Evolutionary conservation across 2,329 filamentous ascomycete species (phyloP).

Genomic region (Hypoxylon sp.): DNA sequence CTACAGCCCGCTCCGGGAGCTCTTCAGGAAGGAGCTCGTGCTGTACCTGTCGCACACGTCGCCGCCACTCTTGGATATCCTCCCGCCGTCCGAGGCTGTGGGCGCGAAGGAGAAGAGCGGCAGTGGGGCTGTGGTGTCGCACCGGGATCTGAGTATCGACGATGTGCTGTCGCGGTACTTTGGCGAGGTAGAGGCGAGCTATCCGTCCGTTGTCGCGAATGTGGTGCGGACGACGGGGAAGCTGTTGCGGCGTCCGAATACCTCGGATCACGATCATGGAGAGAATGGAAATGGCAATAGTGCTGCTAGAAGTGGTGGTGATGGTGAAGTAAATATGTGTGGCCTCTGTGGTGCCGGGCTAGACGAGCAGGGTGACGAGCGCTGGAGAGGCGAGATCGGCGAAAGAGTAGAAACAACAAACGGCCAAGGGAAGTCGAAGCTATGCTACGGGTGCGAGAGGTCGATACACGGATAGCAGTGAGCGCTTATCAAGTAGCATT

Average conservation of each 20-base stretch:
- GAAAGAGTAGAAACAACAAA: conserved; percentile 41
- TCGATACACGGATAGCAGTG: conserved; percentile 67
- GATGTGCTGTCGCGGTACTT: conserved; percentile 93
- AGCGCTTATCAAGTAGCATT: conserved; percentile 11
- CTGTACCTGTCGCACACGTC: conserved; percentile 72
- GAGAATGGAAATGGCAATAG: conserved; percentile 28
- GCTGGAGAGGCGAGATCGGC: conserved; percentile 74
- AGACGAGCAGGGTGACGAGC: conserved; percentile 73
- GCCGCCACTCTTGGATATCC: conserved; percentile 66
- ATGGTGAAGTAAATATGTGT: conserved; percentile 61
- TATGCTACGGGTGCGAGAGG: conserved; percentile 83
- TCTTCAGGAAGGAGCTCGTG: conserved; percentile 84
- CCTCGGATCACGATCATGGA: conserved; percentile 41
- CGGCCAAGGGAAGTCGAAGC: conserved; percentile 45
- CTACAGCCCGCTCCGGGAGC: conserved; percentile 86
- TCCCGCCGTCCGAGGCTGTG: conserved; percentile 57
- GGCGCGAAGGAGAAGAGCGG: conserved; percentile 40
- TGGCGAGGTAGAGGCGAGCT: conserved; percentile 84
- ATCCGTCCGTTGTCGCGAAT: conserved; percentile 93
- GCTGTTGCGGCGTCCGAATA: conserved; percentile 67
- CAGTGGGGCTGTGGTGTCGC: conserved; percentile 66
- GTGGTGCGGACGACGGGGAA: conserved; percentile 94
- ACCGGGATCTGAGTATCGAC: conserved; percentile 88
- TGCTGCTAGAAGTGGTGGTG: background rate
- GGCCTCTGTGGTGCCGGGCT: conserved; percentile 79